Percentiles rank a stretch among this genome's conserved stretches.
These are phyloP conservation scores for Marasmius fiardii DNA, from an alignment of 1,284 basidiomycete species.

Conservation along the genomic window DNA sequence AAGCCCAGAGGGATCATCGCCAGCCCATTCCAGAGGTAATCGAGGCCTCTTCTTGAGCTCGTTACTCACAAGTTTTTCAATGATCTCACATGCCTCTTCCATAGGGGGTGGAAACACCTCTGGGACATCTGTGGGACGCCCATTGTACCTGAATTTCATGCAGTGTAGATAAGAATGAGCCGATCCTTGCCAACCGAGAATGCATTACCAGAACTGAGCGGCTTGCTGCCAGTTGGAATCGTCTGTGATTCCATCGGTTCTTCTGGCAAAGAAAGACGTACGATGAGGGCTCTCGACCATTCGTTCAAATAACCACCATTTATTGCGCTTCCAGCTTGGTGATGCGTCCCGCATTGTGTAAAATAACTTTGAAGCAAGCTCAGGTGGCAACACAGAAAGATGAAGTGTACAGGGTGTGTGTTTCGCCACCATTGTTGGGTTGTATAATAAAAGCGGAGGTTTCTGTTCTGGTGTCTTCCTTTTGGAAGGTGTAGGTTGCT, in stretches of 20 bases:
- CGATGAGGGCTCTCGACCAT: conserved; percentile 81
- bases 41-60: conserved; percentile 62
- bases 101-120: conserved; percentile 65
- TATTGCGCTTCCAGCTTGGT: conserved; percentile 66
- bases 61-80: conserved; percentile 77
- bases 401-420: conserved; percentile 79
- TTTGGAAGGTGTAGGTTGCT: conserved; percentile 43
- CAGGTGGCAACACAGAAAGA: conserved; percentile 61
- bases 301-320: conserved; percentile 83
- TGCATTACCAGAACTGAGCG: conserved; percentile 59
- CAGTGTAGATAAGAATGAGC: too few relatives aligned
- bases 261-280: conserved; percentile 74
- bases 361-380: conserved; percentile 69
- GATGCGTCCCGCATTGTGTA: conserved; percentile 66
- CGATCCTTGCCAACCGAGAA: too few relatives aligned
- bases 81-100: conserved; percentile 73
- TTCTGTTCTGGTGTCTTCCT: conserved; percentile 34
- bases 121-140: conserved; percentile 56
- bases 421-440: conserved; percentile 58
- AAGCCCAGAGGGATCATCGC: conserved; percentile 26
- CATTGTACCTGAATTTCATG: conserved; percentile 66
- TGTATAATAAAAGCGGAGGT: conserved; percentile 54
- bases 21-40: conserved; percentile 73
- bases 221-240: conserved; percentile 57
- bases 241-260: conserved; percentile 35